Evolutionary conservation across 441 rosid genomes (phyloP), one percentile per base, ranked within the genome.

Genomic region (Bocquillonia castaneifolia): DNA sequence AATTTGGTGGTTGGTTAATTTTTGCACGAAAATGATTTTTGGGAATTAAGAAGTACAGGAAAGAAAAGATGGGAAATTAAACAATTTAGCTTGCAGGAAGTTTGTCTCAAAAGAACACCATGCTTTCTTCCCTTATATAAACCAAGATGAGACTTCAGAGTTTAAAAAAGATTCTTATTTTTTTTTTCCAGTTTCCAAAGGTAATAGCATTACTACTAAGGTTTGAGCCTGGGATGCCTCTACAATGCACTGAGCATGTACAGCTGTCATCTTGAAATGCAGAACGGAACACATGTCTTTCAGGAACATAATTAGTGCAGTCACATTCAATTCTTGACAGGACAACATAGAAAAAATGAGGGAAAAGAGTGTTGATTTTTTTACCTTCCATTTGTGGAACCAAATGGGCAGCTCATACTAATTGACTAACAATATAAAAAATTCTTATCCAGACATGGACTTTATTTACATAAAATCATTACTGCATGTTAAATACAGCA

Each of bases 231-330:
- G 12, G 31, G 20, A 18, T 17, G 31, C 63, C 42, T 70, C 18
- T 54, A 26, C 10, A 20, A 40, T 15, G 53, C 25, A 26, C 32
- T 28, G 13, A 26, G 22, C 22, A 45, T 34, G 36, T 26, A 47
- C 37, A 5, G 1, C 29, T 28, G 26, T 28, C 36, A 44, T 39
- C 39, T 13, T 39, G 26, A 29, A 29, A 31, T 26, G 28, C 22
- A 34, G 58, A 39, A 40, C n/a, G 29, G 13, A 55, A 36, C 40
- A 36, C n/a, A 52, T 65, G 32, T 66, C 52, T 54, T 40, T 54
- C 44, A 48, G 51, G 55, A 67, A 58, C 13, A 34, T 18, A 32
- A 44, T 44, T 26, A 29, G n/a, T 32, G 45, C 34, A 8, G 32
- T 20, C n/a, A 40, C 31, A 32, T 34, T 50, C n/a, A 26, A 31